Conservation (phyloP, 768 basidiomycete genomes). For the Rhizopogon rudus region DNA sequence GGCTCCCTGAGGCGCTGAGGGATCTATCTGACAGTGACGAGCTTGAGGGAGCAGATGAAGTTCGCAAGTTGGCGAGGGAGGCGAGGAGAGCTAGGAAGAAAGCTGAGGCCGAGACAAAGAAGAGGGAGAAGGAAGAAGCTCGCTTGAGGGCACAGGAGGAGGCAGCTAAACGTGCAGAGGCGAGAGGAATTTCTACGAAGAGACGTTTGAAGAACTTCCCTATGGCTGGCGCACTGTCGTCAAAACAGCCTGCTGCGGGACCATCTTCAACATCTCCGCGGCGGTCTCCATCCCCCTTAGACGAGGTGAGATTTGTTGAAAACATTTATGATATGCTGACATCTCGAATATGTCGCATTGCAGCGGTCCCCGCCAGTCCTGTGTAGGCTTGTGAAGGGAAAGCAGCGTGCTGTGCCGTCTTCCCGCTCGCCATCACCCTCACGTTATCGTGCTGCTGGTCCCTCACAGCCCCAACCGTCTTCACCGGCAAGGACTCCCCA, state of each 20-base stretch:
- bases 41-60: slow-evolving; percentile 26
- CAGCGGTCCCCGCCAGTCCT: neutral
- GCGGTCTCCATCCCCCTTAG: neutral
- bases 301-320: neutral
- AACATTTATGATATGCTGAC: neutral
- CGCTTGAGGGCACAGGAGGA: slow-evolving; percentile 7
- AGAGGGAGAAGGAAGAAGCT: slow-evolving; percentile 9
- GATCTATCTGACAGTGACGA: slow-evolving; percentile 38
- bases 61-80: slow-evolving; percentile 28
- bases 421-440: slow-evolving; percentile 3
- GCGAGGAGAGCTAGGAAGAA: slow-evolving; percentile 26
- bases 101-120: slow-evolving; percentile 14
- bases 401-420: neutral
- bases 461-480: neutral
- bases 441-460: slow-evolving; percentile 7
- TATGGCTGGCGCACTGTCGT: slow-evolving; percentile 1
- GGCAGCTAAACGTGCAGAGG: neutral
- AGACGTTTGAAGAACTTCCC: slow-evolving; percentile 23
- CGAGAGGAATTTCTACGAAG: slow-evolving; percentile 11
- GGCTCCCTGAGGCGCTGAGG: slow-evolving; percentile 33
- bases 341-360: neutral
- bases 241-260: neutral
- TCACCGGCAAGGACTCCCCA: neutral
- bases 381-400: neutral
- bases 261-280: neutral